Base-by-base conservation (phyloP, 148 eudicot genomes). In the Vaccinium macrocarpon region DNA sequence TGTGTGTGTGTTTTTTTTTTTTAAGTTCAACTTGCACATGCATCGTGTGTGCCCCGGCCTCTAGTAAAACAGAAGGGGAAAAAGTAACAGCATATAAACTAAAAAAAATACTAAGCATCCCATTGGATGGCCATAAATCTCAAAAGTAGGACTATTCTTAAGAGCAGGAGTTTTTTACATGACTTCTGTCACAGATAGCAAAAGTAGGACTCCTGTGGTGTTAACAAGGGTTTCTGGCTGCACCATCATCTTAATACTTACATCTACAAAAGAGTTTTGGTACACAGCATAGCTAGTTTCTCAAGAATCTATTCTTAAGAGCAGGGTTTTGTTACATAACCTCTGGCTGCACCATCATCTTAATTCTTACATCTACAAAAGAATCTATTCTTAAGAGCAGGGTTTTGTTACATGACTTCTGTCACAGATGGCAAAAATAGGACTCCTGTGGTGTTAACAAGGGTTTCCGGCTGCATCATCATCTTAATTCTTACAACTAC, bases 81-180 rank as follows among this genome's bases (percentile, higher is more conserved):
- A 78, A 6, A 35, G 8, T 38, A 32, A 6, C 12, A 72, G 16
- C 6, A 72, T 1, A 5, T 15, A 72, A 38, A 27, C 11, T 32
- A 72, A 72, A 4, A 15, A 35, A 35, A 72, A n/a, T 72, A 13
- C 29, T 48, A 7, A 50, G 18, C 16, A 52, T 25, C 61, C 42
- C 38, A 78, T 13, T 27, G 81, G 19, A 18, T 25, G 81, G 81
- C 62, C 57, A 59, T 78, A 29, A 78, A 78, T 8, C 12, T 23
- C 81, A 52, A 52, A n/a, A n/a, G n/a, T n/a, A n/a, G n/a, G n/a
- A n/a, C 56, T 42, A 18, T 53, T 51, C 62, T 78, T 27, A 78
- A 5, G 3, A 19, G 27, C 13, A 38, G 80, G 29, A 6, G 23
- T 76, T 78, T 25, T n/a, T 53, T 27, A 25, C 49, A 25, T 78